Conservation (phyloP, 192 early-diverging fungal genomes). For the Podila minutissima region DNA sequence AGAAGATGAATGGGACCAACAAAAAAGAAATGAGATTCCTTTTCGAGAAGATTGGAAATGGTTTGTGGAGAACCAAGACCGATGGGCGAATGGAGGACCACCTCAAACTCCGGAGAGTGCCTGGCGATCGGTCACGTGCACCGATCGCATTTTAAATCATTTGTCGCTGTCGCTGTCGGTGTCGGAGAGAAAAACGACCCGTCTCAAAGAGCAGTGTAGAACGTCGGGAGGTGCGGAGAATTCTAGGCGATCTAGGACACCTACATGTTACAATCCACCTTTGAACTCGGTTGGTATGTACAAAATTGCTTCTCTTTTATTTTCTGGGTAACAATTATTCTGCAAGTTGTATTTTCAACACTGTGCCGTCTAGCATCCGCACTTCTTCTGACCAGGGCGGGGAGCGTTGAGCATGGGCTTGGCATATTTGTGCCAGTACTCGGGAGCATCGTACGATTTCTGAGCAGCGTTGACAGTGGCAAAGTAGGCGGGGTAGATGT, state of each 20-base stretch:
- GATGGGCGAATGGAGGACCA: neutral
- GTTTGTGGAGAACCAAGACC: neutral
- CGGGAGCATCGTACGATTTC: slow-evolving; percentile 43
- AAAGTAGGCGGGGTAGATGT: slow-evolving; percentile 62
- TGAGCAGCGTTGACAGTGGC: slow-evolving; percentile 43
- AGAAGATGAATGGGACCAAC: neutral
- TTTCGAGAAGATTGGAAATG: neutral
- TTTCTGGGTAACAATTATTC: too few species aligned
- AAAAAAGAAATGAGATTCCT: neutral
- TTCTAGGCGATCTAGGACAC: too few species aligned
- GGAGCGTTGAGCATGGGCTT: slow-evolving; percentile 44
- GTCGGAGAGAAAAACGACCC: too few species aligned
- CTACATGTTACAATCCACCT: too few species aligned
- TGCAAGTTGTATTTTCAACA: neutral
- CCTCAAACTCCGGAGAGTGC: too few species aligned
- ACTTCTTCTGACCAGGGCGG: slow-evolving; percentile 46
- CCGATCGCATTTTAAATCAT: too few species aligned
- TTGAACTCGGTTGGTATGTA: too few species aligned
- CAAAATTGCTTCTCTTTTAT: too few species aligned
- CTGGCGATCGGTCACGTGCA: too few species aligned
- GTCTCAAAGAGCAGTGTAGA: too few species aligned
- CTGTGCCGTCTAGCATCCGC: slow-evolving; percentile 15
- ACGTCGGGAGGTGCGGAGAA: too few species aligned
- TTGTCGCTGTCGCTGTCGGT: too few species aligned
- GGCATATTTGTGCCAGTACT: slow-evolving; percentile 52